Evolutionary conservation across 2,329 filamentous ascomycete genomes (phyloP), one percentile per base, ranked within the genome.

Genomic region (Cercospora canescens): DNA sequence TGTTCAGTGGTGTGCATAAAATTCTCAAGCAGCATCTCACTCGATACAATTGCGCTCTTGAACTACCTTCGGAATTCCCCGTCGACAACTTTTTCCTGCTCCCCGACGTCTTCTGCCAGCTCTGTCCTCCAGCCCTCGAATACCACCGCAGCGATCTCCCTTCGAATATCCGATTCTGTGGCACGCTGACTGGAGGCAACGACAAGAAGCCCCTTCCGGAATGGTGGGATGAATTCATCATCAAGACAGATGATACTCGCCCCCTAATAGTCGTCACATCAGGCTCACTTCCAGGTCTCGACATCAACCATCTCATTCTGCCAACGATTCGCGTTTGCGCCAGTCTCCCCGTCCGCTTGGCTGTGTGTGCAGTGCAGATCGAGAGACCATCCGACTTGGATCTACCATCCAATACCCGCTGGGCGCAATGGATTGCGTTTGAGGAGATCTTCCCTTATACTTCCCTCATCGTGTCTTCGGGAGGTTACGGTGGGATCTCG

Each of bases 391-490:
- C 73, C 16, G 71, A 76, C 3, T 18, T 69, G 1, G 67, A 66
- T 6, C 64, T 83, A 2, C 81, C 83, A 0, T 30, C 64, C 1
- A 86, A 86, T 68, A 76, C 78, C 0, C 76, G 79, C 9, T 77
- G 83, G 4, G 73, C 81, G 24, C 82, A 85, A 70, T 85, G 83
- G 68, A 72, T 86, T 4, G 78, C 82, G 3, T 85, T 85, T 67
- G 82, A 86, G 64, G 73, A 77, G 0, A 65, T 85, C 1, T 75
- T 86, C 1, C 79, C 80, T 1, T 67, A 83, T 66, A 70, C 71
- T 18, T 71, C 75, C 45, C 77, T 83, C 0, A 82, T 85, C 30
- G 76, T 86, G 16, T 79, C 78, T 11, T 86, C 85, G 56, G 83
- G 79, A 11, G 83, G 83, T 3, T 86, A 83, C 63, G 82, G 81